phyloP scores from a whole-genome alignment of 495 filamentous ascomycete genomes.

The Chaetomidium leptoderma region DNA sequence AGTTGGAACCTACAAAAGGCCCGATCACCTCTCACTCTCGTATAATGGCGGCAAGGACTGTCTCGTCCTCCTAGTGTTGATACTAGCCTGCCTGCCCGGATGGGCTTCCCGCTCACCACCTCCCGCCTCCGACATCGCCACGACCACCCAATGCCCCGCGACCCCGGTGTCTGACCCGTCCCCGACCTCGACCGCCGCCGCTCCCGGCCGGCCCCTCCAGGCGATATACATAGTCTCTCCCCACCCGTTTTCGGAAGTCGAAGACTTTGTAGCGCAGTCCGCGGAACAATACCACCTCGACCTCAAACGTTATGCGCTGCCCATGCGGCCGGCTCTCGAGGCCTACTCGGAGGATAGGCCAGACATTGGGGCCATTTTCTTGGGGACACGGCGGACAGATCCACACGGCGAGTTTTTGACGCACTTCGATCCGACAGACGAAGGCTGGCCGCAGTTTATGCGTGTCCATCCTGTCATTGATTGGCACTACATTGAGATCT shows the following conservation, averaged over 20 bases:
- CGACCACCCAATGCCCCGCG: neutral
- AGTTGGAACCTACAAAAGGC: constrained; percentile 41
- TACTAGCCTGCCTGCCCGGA: constrained; percentile 63
- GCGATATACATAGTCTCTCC: constrained; percentile 82
- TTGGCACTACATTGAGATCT: constrained; percentile 95
- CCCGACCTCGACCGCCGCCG: constrained; percentile 9
- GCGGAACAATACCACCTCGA: constrained; percentile 65
- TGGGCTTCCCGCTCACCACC: constrained; percentile 27
- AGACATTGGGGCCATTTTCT: constrained; percentile 75
- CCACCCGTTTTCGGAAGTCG: constrained; percentile 78
- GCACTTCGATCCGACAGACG: constrained; percentile 81
- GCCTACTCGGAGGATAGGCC: constrained; percentile 63
- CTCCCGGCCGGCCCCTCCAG: constrained; percentile 46
- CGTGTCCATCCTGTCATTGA: constrained; percentile 92
- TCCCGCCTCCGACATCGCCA: constrained; percentile 1
- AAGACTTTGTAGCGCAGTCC: constrained; percentile 70
- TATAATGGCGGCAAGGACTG: constrained; percentile 99
- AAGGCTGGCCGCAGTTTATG: constrained; percentile 90
- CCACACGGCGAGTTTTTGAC: constrained; percentile 76
- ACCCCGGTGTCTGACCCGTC: constrained; percentile 27
- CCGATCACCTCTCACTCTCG: constrained; percentile 77
- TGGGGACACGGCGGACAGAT: constrained; percentile 88
- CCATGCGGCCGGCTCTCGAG: constrained; percentile 75
- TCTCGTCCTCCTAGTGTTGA: constrained; percentile 84
- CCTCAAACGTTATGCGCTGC: constrained; percentile 69